Evolutionary conservation across 495 filamentous ascomycete genomes (phyloP).

Genomic region (Penicillium arizonense): DNA sequence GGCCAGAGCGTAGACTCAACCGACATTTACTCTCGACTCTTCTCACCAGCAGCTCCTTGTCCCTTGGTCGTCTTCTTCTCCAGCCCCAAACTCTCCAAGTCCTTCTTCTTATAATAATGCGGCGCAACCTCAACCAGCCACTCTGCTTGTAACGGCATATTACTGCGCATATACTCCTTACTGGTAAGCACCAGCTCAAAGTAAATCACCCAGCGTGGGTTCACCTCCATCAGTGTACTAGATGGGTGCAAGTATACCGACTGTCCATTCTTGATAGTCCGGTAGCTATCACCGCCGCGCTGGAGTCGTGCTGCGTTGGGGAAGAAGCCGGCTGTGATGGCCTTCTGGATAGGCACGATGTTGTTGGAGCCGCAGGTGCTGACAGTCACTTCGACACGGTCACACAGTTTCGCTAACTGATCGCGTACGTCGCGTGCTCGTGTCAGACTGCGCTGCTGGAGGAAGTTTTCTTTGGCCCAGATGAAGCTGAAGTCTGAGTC

Average conservation of each 20-base stretch:
- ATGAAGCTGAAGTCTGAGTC: constrained; percentile 86
- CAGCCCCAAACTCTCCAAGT: constrained; percentile 76
- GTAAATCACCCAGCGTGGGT: constrained; percentile 88
- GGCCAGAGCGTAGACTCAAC: background rate
- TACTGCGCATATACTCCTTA: constrained; percentile 90
- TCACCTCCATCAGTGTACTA: constrained; percentile 73
- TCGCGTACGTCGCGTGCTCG: constrained; percentile 91
- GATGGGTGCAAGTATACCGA: constrained; percentile 90
- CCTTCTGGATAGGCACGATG: constrained; percentile 75
- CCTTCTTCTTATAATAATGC: constrained; percentile 93
- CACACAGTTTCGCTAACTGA: constrained; percentile 91
- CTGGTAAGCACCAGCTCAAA: constrained; percentile 90
- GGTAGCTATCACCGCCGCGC: constrained; percentile 82
- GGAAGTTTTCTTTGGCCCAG: constrained; percentile 91
- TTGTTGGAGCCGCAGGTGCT: constrained; percentile 70
- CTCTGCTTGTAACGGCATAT: constrained; percentile 78
- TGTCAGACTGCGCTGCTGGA: constrained; percentile 83
- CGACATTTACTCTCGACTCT: constrained; percentile 38
- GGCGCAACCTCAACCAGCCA: constrained; percentile 92
- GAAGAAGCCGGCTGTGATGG: constrained; percentile 91
- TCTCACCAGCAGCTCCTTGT: constrained; percentile 49
- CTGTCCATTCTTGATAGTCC: constrained; percentile 91
- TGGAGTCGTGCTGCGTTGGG: constrained; percentile 87
- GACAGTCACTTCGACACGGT: constrained; percentile 80
- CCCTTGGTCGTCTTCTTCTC: constrained; percentile 79